A percentile compares a stretch with the other conserved stretches of the same genome.
Evolutionary conservation across 768 basidiomycete genomes (phyloP).

Genomic region (Trametes maxima): DNA sequence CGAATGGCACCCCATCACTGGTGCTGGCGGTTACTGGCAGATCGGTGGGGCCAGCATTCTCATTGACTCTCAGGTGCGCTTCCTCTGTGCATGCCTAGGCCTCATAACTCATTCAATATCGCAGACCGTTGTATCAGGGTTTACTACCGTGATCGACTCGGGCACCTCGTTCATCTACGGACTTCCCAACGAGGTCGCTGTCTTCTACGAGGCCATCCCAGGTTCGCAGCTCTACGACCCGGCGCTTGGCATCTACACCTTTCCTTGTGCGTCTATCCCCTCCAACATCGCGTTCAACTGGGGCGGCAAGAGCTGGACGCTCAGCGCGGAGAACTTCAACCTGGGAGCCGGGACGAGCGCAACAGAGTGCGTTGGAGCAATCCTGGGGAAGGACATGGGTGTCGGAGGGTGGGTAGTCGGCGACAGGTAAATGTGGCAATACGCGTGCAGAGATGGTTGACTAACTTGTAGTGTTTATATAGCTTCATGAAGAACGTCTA

Average conservation of each 20-base stretch:
- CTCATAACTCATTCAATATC: not conserved
- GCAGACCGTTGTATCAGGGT: conserved; percentile 4
- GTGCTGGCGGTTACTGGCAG: conserved; percentile 35
- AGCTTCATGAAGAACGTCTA: conserved; percentile 34
- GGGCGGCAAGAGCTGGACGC: conserved; percentile 26
- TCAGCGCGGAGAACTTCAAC: conserved; percentile 32
- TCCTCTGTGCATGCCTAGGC: not conserved
- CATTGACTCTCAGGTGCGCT: conserved; percentile 11
- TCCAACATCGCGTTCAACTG: conserved; percentile 26
- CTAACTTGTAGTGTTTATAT: not conserved
- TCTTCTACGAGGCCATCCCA: conserved; percentile 32
- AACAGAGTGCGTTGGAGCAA: conserved; percentile 29
- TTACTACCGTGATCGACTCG: conserved; percentile 32
- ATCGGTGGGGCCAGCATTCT: conserved; percentile 16
- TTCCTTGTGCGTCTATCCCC: conserved; percentile 24
- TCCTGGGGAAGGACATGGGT: conserved; percentile 27
- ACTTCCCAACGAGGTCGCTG: conserved; percentile 23
- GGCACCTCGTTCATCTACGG: conserved; percentile 37
- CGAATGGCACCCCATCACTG: conserved; percentile 30
- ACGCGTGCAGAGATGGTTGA: not conserved
- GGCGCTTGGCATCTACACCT: conserved; percentile 29
- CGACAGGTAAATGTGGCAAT: conserved; percentile 12
- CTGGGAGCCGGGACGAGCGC: conserved; percentile 11
- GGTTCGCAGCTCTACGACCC: conserved; percentile 25
- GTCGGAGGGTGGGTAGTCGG: conserved; percentile 29